These are phyloP conservation scores for Pleurotus pulmonarius DNA, from an alignment of 768 basidiomycete genomes.

Conservation along the genomic window DNA sequence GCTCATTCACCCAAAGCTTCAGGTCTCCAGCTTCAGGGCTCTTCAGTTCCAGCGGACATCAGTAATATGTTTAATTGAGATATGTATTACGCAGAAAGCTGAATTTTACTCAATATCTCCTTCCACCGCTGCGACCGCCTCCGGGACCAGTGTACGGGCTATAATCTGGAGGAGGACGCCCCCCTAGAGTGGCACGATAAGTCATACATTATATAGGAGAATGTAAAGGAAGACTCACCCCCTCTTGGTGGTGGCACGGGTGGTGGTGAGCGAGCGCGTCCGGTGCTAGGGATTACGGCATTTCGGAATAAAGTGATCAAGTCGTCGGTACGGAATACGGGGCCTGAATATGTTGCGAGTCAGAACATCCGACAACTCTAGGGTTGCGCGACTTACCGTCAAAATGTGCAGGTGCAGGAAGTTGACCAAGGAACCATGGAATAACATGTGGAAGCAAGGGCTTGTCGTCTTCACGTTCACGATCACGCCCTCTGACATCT, in stretches of 20 bases:
- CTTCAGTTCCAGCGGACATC: too few species aligned
- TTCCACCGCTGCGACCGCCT: conserved; percentile 19
- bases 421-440: conserved; percentile 78
- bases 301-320: conserved; percentile 81
- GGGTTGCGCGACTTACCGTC: conserved; percentile 62
- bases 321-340: conserved; percentile 87
- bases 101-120: neutral
- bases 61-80: too few species aligned
- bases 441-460: conserved; percentile 54
- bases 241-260: conserved; percentile 49
- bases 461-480: conserved; percentile 43
- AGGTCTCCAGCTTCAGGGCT: too few species aligned
- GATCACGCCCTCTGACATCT: conserved; percentile 29
- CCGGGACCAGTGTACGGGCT: conserved; percentile 81
- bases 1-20: too few species aligned
- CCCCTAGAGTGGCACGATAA: conserved; percentile 32
- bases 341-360: conserved; percentile 46
- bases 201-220: conserved; percentile 1
- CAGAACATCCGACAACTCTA: neutral
- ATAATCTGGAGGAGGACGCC: conserved; percentile 82
- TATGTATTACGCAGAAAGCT: too few species aligned
- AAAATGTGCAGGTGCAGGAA: conserved; percentile 72
- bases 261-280: conserved; percentile 54
- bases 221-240: conserved; percentile 27
- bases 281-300: conserved; percentile 71